Conservation (phyloP, 2,329 filamentous ascomycete species). For the Paraconiothyrium brasiliense region DNA sequence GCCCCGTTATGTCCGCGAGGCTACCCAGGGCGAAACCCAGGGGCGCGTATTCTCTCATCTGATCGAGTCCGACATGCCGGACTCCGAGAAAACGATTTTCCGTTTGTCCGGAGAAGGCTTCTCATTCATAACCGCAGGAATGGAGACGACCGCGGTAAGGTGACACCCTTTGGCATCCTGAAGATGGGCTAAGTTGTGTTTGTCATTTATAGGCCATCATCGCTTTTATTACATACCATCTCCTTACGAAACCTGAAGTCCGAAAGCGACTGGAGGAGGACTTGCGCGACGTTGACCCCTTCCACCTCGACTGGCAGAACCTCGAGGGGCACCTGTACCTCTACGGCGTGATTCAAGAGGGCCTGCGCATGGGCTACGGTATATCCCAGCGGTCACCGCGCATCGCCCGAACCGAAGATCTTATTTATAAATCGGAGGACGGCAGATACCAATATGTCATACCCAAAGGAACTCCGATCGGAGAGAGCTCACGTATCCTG, state of each 20-base stretch:
- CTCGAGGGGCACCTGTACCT: conserved; percentile 29
- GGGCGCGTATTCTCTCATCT: conserved; percentile 8
- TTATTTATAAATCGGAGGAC: conserved; percentile 12
- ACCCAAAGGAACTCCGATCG: conserved; percentile 16
- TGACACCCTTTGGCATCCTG: conserved; percentile 10
- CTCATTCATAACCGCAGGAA: conserved; percentile 15
- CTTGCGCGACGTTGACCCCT: conserved; percentile 5
- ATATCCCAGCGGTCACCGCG: conserved; percentile 19
- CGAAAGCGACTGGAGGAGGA: conserved; percentile 4
- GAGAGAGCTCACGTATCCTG: conserved; percentile 13
- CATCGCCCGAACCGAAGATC: conserved; percentile 20
- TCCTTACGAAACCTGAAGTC: conserved; percentile 9
- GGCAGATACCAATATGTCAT: conserved; percentile 18
- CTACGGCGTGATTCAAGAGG: conserved; percentile 20
- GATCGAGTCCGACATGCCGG: conserved; percentile 7
- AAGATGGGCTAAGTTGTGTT: conserved; percentile 5
- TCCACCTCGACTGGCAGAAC: conserved; percentile 7
- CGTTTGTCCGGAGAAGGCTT: conserved; percentile 19
- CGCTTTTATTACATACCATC: conserved; percentile 5
- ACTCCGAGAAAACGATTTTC: conserved; percentile 15
- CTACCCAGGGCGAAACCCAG: neutral
- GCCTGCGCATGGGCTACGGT: conserved; percentile 30
- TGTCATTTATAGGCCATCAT: conserved; percentile 7
- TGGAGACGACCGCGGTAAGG: conserved; percentile 19
- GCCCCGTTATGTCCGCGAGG: conserved; percentile 8